Evolutionary conservation across 371 early-diverging fungal genomes (phyloP), one percentile per base, ranked within the genome.

Genomic region (Dentiscutata heterogama): DNA sequence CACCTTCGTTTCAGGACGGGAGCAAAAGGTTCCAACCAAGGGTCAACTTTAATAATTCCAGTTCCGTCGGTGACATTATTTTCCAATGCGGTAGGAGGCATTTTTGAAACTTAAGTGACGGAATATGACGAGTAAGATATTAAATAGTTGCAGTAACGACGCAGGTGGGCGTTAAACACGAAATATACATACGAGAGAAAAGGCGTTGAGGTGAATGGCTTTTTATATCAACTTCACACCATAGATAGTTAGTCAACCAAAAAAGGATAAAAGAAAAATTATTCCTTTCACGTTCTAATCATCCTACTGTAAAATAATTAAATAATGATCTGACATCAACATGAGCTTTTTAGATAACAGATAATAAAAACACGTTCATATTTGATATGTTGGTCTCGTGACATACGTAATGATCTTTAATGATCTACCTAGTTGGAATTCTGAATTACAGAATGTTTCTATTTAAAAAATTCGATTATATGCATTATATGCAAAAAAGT

Each of bases 21-120:
- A 61, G 86, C 84, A 81, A 89, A 93, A 29, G 94, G 93, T 71
- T 91, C 88, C 10, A 95, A 88, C 90, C 93, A 95, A 64, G 93
- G 93, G 83, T 95, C 95, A 6, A 90, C 75, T 13, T 86, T 88
- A 72, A 90, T 86, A 13, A 95, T 88, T 20, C 91, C 93, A 25
- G 92, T 90, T 50, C 35, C 31, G 25, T 64, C 29, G 18, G 63
- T 51, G 29, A 14, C 5, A 29, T 29, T 14, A 27, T 6, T 67
- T 65, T 31, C 51, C 14, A 31, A 63, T 67, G 46, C 65, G 2
- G n/a, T 20, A 13, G 68, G 68, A 10, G 67, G 16, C 65, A 79
- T 67, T 35, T 67, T 35, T 58, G 58, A 58, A 58, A 14, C 18
- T 58, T 20, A 58, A n/a, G 14, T 58, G 2, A n/a, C n/a, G 56